A percentile compares a stretch with the other conserved stretches of the same genome.
phyloP scores from a whole-genome alignment of 75 land plant genomes.

The Cupressus sempervirens region DNA sequence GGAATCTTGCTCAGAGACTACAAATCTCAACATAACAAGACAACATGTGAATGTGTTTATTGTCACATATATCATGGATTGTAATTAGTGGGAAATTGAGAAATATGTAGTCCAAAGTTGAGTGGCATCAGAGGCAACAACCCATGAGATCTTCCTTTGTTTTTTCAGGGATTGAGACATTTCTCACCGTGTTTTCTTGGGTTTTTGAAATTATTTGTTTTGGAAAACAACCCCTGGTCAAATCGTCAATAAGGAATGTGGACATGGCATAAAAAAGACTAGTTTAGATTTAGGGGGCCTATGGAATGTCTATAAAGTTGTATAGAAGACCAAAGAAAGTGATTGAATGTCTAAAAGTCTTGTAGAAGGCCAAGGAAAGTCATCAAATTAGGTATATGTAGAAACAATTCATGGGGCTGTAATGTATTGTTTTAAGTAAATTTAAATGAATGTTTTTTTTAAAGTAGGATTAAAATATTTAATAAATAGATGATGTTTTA shows the following conservation, averaged over 20 bases:
- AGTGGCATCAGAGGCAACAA: neutral
- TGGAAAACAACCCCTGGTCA: neutral
- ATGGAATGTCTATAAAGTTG: neutral
- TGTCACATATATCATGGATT: neutral
- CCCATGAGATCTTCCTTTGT: neutral
- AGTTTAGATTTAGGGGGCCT: neutral
- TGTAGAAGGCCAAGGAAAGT: neutral
- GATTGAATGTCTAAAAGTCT: neutral
- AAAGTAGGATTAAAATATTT: too few species aligned
- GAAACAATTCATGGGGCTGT: too few species aligned
- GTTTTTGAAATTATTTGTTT: neutral
- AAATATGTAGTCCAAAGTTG: neutral
- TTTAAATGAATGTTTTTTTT: too few species aligned
- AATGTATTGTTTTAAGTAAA: too few species aligned
- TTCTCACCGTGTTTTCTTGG: neutral
- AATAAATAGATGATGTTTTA: too few species aligned
- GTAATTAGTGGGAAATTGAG: neutral
- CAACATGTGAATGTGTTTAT: neutral
- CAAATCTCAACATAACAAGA: neutral
- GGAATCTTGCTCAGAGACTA: constrained; percentile 5
- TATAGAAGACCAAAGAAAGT: neutral
- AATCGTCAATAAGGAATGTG: neutral
- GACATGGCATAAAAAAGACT: neutral
- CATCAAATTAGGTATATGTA: neutral
- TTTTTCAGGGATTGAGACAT: neutral